Evolutionary conservation across 768 basidiomycete species (phyloP), one percentile per base, ranked within the genome.

Genomic region (Tylopilus vinaceipallidus): DNA sequence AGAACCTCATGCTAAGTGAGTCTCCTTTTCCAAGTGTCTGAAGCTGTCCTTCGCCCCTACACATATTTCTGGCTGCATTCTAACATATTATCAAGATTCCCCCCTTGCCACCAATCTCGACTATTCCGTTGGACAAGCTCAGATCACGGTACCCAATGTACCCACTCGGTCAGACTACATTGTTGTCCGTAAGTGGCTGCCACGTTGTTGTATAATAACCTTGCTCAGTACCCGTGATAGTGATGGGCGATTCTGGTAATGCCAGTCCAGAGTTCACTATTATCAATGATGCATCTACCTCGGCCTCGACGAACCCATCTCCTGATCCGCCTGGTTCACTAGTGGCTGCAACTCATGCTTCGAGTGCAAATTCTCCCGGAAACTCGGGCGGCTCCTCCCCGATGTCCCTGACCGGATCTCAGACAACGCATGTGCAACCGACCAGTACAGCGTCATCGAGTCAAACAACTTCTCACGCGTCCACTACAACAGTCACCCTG

Each of bases 271-370:
- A 65, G 41, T 75, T 73, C 33, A 72, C 71, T 49, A 73, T 73
- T 35, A 66, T 79, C 55, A 78, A 95, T 32, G 91, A 91, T 56
- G 64, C 68, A 23, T 72, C 77, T 49, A 76, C 75, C 36, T 69
- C 64, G 8, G 40, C 58, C 17, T 34, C 60, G 23, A 27, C 19
- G 40, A 12, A 55, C 9, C 36, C 63, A 6, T 29, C 47, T 19
- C 35, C 59, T 39, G 6, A 23, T 40, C 17, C 45, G 13, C 23
- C 55, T 33, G 42, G 27, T 42, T 11, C 60, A 7, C 19, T 54
- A 19, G 14, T 38, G 2, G 13, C 34, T 13, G 8, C 57, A 12
- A 13, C 55, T 10, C 38, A 54, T 34, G 6, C 27, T 22, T 22
- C 58, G 7, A 14, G 35, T 24, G 5, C 27, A 4, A 22, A 14